These are phyloP conservation scores for Magnusiomyces magnusii DNA, from an alignment of 1,139 yeast genomes.

Conservation along the genomic window DNA sequence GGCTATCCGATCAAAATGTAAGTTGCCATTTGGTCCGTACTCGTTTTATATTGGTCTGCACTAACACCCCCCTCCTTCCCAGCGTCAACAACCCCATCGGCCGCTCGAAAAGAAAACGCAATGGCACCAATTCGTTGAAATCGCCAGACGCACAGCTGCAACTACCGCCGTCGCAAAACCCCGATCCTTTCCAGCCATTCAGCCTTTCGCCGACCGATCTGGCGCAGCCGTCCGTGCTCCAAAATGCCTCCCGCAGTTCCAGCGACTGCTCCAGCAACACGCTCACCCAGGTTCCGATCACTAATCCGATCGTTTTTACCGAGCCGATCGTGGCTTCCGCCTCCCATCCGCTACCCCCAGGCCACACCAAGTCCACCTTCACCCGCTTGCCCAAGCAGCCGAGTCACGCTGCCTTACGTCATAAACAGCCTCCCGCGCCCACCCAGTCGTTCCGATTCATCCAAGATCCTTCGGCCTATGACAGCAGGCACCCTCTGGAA, in stretches of 20 bases:
- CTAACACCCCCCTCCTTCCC: not conserved
- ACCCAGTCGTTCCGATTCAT: not conserved
- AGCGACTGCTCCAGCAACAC: not conserved
- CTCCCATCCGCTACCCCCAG: not conserved
- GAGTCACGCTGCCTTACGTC: too few relatives aligned
- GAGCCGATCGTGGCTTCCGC: constrained; percentile 8
- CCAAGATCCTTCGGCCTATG: not conserved
- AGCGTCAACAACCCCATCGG: constrained; percentile 9
- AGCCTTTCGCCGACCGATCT: not conserved
- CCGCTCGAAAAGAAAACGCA: constrained; percentile 3
- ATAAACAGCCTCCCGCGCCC: too few relatives aligned
- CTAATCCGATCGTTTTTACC: constrained; percentile 12
- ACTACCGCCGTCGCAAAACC: not conserved
- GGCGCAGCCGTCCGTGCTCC: too few relatives aligned
- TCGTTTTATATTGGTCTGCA: not conserved
- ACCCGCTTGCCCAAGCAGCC: not conserved
- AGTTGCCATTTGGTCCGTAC: not conserved
- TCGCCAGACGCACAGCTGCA: not conserved
- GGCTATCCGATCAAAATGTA: constrained; percentile 21
- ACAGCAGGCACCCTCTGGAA: not conserved
- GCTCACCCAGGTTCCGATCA: constrained; percentile 3
- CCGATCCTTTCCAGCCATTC: not conserved
- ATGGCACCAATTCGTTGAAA: not conserved
- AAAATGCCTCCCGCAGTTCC: not conserved
- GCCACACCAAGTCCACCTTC: not conserved